Evolutionary conservation across 805 yeast species (phyloP).

Genomic region (Ogataea zsoltii): DNA sequence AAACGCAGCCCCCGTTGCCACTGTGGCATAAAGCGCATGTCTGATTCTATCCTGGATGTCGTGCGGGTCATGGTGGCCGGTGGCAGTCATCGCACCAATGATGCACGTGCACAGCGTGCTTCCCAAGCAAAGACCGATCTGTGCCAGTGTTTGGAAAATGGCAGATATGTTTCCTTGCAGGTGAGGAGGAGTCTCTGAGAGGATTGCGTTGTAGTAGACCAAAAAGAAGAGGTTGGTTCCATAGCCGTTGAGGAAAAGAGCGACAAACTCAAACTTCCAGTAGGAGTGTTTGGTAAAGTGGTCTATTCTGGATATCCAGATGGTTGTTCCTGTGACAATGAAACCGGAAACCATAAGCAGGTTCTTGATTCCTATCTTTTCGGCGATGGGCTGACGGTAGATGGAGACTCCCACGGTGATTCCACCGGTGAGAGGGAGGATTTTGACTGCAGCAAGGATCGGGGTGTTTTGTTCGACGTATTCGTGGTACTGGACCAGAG

Average conservation of each 20-base stretch:
- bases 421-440: conserved; percentile 37
- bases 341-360: conserved; percentile 15
- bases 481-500: conserved; percentile 24
- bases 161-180: conserved; percentile 43
- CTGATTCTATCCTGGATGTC: conserved; percentile 1
- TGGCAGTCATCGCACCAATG: conserved; percentile 8
- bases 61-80: neutral
- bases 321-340: conserved; percentile 13
- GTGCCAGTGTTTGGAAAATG: conserved; percentile 37
- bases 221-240: conserved; percentile 35
- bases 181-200: conserved; percentile 37
- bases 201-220: conserved; percentile 34
- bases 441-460: conserved; percentile 38
- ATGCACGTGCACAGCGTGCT: conserved; percentile 30
- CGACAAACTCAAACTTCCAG: no score
- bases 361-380: conserved; percentile 24
- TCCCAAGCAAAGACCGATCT: conserved; percentile 34
- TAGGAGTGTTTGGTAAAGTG: conserved; percentile 14
- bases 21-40: conserved; percentile 10
- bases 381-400: conserved; percentile 11
- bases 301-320: conserved; percentile 26
- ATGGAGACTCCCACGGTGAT: conserved; percentile 29
- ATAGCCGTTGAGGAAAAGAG: conserved; percentile 23
- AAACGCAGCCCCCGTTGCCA: conserved; percentile 9
- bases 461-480: conserved; percentile 34